Conservation (phyloP, 352 stramenopile species). For the Plasmopara muralis region DNA sequence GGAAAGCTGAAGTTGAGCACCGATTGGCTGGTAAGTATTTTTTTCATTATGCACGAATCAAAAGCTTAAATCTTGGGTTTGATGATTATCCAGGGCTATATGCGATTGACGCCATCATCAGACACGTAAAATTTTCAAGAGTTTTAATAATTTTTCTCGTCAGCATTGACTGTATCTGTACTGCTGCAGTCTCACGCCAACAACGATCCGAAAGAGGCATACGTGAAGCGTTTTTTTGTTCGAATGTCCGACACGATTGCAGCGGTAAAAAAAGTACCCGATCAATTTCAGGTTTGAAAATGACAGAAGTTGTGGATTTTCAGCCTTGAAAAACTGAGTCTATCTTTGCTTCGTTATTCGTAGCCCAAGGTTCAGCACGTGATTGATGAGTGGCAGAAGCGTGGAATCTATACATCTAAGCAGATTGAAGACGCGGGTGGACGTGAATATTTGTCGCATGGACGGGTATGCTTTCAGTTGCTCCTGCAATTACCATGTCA, state of each 20-base stretch:
- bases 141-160: neutral
- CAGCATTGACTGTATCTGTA: neutral
- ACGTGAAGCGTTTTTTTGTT: slow-evolving; percentile 73
- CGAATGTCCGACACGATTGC: slow-evolving; percentile 66
- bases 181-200: slow-evolving; percentile 52
- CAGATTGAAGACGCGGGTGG: slow-evolving; percentile 65
- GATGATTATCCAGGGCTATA: slow-evolving; percentile 46
- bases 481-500: neutral
- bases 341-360: neutral
- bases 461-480: slow-evolving; percentile 10
- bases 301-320: too few relatives aligned
- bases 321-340: too few relatives aligned
- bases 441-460: slow-evolving; percentile 17
- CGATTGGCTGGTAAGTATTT: slow-evolving; percentile 51
- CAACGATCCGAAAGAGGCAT: slow-evolving; percentile 50
- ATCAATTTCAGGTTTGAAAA: slow-evolving; percentile 45
- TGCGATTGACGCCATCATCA: slow-evolving; percentile 78
- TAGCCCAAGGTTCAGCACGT: slow-evolving; percentile 60
- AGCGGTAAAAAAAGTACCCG: slow-evolving; percentile 61
- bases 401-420: slow-evolving; percentile 54
- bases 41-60: slow-evolving; percentile 1
- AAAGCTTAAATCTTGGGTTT: slow-evolving; percentile 4
- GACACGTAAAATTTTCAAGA: slow-evolving; percentile 35
- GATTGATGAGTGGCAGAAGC: slow-evolving; percentile 73
- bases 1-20: slow-evolving; percentile 77